These are phyloP conservation scores for Podosphaera leucotricha DNA, from an alignment of 2,329 filamentous ascomycete species.

Conservation along the genomic window DNA sequence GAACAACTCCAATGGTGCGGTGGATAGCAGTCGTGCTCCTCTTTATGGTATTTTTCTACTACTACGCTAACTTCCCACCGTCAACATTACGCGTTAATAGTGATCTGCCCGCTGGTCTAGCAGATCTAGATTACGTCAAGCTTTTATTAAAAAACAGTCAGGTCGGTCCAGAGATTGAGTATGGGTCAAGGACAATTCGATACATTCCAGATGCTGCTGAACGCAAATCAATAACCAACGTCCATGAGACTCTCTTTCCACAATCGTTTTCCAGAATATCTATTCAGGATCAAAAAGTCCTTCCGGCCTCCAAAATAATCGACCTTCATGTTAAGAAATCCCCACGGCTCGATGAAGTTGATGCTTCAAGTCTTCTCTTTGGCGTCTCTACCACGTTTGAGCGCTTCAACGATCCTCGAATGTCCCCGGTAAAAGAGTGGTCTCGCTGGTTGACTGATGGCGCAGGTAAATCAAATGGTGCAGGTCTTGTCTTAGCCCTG, in stretches of 20 bases:
- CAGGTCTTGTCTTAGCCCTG: constrained; percentile 30
- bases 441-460: constrained; percentile 34
- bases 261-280: constrained; percentile 9
- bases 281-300: constrained; percentile 2
- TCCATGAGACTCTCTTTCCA: constrained; percentile 11
- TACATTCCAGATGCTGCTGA: constrained; percentile 12
- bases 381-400: constrained; percentile 34
- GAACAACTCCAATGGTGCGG: constrained; percentile 1
- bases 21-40: constrained; percentile 1
- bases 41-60: neutral
- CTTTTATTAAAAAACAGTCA: constrained; percentile 9
- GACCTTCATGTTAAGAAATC: constrained; percentile 17
- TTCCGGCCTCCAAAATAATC: constrained; percentile 8
- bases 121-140: constrained; percentile 9
- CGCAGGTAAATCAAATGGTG: constrained; percentile 30
- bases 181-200: constrained; percentile 11
- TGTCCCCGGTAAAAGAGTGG: constrained; percentile 32
- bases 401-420: constrained; percentile 27
- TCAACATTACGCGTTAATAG: neutral
- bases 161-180: constrained; percentile 12
- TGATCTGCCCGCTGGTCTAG: constrained; percentile 1
- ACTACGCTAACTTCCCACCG: constrained; percentile 1
- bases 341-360: constrained; percentile 25
- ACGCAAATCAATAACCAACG: constrained; percentile 9
- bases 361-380: constrained; percentile 33